A percentile compares a stretch with the other conserved stretches of the same genome.
These are phyloP conservation scores for Macrophomina tecta DNA, from an alignment of 2,329 filamentous ascomycete genomes.

Conservation along the genomic window DNA sequence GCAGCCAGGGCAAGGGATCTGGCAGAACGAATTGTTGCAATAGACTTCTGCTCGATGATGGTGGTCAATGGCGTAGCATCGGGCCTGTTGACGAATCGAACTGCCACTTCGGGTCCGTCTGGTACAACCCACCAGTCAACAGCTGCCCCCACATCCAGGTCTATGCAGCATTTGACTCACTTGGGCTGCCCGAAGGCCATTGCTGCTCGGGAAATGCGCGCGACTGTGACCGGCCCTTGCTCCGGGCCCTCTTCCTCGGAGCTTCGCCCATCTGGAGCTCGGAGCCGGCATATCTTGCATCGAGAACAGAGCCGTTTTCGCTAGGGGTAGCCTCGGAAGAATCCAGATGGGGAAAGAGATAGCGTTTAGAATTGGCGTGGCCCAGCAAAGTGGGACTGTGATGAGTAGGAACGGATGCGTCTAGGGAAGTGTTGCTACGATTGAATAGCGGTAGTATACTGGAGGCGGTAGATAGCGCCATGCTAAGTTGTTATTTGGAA, in stretches of 20 bases:
- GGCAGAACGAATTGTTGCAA: conserved; percentile 46
- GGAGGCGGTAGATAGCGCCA: conserved; percentile 24
- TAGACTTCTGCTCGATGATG: conserved; percentile 51
- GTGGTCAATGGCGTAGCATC: conserved; percentile 50
- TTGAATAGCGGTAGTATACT: conserved; percentile 22
- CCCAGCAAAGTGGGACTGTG: not conserved
- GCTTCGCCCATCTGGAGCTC: conserved; percentile 11
- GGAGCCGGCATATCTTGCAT: conserved; percentile 13
- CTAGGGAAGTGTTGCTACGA: conserved; percentile 26
- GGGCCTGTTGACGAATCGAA: conserved; percentile 35
- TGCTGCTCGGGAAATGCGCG: conserved; percentile 13
- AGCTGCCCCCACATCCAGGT: not conserved
- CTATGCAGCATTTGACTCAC: conserved; percentile 16
- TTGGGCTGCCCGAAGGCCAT: conserved; percentile 13
- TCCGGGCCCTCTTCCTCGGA: conserved; percentile 4
- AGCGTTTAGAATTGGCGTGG: conserved; percentile 8
- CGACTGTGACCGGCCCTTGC: conserved; percentile 7
- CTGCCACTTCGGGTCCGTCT: conserved; percentile 24
- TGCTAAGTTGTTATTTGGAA: conserved; percentile 23
- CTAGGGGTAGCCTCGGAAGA: conserved; percentile 29
- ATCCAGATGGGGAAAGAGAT: conserved; percentile 26
- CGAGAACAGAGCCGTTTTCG: conserved; percentile 28
- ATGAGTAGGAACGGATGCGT: conserved; percentile 9
- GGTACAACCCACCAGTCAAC: conserved; percentile 16
- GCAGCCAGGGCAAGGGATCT: not conserved